These are phyloP conservation scores for Setaria viridis DNA, from an alignment of 202 grass and related monocot species.

Conservation along the genomic window DNA sequence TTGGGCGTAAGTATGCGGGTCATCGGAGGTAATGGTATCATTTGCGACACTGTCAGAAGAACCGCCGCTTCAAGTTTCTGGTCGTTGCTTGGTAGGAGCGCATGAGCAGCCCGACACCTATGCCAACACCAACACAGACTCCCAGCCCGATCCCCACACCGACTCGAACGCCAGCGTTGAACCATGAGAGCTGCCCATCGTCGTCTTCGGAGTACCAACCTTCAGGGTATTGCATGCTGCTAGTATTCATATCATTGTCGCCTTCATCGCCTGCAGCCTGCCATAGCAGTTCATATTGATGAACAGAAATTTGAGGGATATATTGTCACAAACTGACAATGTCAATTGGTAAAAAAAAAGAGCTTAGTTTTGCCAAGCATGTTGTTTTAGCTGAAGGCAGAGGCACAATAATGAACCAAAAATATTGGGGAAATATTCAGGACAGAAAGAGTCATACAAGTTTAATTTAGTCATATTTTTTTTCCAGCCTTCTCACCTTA, in stretches of 20 bases:
- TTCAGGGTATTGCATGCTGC: slow-evolving; percentile 68
- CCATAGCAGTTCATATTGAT: slow-evolving; percentile 35
- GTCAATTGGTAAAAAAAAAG: background rate
- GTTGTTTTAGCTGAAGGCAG: background rate
- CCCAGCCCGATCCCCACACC: slow-evolving; percentile 90
- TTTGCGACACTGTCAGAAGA: slow-evolving; percentile 56
- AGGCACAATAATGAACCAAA: background rate
- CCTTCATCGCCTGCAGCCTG: slow-evolving; percentile 58
- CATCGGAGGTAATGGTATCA: background rate
- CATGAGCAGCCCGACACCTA: slow-evolving; percentile 94
- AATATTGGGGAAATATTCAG: background rate
- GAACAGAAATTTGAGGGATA: background rate
- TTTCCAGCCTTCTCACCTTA: background rate
- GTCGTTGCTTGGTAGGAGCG: slow-evolving; percentile 86
- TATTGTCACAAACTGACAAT: slow-evolving; percentile 1
- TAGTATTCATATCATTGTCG: slow-evolving; percentile 42
- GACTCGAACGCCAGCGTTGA: slow-evolving; percentile 94
- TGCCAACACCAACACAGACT: slow-evolving; percentile 90
- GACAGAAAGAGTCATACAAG: background rate
- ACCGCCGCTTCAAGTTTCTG: slow-evolving; percentile 80
- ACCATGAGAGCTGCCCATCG: slow-evolving; percentile 88
- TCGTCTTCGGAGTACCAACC: slow-evolving; percentile 66
- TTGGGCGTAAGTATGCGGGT: background rate
- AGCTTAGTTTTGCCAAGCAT: background rate
- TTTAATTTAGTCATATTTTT: background rate